Conservation (phyloP, 495 filamentous ascomycete genomes). For the Durotheca rogersii region DNA sequence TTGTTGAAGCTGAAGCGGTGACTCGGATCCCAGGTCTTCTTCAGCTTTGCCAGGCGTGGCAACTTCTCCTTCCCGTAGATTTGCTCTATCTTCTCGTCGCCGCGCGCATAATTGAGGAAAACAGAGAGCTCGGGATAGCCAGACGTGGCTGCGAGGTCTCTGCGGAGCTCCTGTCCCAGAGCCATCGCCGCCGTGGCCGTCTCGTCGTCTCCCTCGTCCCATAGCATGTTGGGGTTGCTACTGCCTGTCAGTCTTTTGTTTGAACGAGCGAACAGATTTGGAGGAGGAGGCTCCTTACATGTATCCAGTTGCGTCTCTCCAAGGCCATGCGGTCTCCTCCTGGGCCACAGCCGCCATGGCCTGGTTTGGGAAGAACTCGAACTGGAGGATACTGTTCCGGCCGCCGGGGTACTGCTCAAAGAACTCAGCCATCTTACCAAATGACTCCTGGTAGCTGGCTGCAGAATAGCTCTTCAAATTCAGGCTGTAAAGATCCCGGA, state of each 20-base stretch:
- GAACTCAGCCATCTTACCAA: slow-evolving; percentile 19
- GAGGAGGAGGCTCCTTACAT: slow-evolving; percentile 27
- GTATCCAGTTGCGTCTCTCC: slow-evolving; percentile 29
- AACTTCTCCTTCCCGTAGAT: slow-evolving; percentile 34
- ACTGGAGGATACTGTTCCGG: slow-evolving; percentile 9
- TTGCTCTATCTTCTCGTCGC: slow-evolving; percentile 38
- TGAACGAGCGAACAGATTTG: too few species aligned
- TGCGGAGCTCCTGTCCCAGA: slow-evolving; percentile 5
- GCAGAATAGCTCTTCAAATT: neutral
- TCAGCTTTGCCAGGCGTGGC: slow-evolving; percentile 27
- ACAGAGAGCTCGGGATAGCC: slow-evolving; percentile 30
- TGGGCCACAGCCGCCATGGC: slow-evolving; percentile 26
- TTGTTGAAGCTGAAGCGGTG: slow-evolving; percentile 28
- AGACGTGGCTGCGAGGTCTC: slow-evolving; percentile 18
- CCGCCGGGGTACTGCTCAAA: slow-evolving; percentile 11
- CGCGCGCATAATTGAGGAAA: slow-evolving; percentile 42
- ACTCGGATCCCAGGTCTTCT: slow-evolving; percentile 36
- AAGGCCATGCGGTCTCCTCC: slow-evolving; percentile 37
- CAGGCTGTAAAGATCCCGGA: slow-evolving; percentile 7
- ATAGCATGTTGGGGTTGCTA: too few species aligned
- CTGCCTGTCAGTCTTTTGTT: too few species aligned
- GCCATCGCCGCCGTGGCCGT: neutral
- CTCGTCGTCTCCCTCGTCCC: neutral
- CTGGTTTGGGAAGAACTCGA: slow-evolving; percentile 36
- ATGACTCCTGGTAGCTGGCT: slow-evolving; percentile 1